Evolutionary conservation across 345 rosid genomes (phyloP), one percentile per base, ranked within the genome.

Genomic region (Anastatica hierochuntica): DNA sequence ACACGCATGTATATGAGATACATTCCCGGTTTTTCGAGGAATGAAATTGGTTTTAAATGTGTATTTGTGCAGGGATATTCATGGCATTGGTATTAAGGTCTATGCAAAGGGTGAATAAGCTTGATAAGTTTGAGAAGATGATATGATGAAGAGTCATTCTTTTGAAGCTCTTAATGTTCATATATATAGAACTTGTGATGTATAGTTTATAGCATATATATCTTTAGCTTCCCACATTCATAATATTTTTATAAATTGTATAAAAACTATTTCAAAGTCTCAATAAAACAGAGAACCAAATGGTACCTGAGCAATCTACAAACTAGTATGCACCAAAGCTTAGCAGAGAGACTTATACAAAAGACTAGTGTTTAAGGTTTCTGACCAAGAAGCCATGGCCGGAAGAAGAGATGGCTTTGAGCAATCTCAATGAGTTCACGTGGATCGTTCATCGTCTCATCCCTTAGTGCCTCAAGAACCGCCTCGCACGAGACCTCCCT

Each of bases 351-450:
- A 33, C 34, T 57, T 7, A 57, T 8, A 34, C 31, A 62, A 64
- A 23, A 23, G 17, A 55, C 15, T 55, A 23, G 11, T 20, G 40
- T 38, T 76, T 70, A 76, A 57, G 92, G 95, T 74, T 80, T 84
- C 78, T 88, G 94, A 43, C 95, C 88, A 30, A 92, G 98, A 60
- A 92, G 88, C 24, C 90, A 88, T 52, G 98, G 98, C 74, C 84
- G 78, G 62, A 79, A 85, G 79, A 88, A 88, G 49, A 90, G 94
- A 72, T 85, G 97, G 64, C 73, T 85, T 40, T 92, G 97, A 7
- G 97, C 98, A 54, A 92, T 88, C 86, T 92, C 98, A 3, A 92
- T 92, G 49, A 94, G 82, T 15, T 92, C 98, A n/a, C 97, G 80
- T 0, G 98, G 98, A 64, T 92, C 98, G 24, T 85, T 83, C 85